phyloP scores from a whole-genome alignment of 2,329 filamentous ascomycete genomes.

The Pseudogymnoascus sp. region DNA sequence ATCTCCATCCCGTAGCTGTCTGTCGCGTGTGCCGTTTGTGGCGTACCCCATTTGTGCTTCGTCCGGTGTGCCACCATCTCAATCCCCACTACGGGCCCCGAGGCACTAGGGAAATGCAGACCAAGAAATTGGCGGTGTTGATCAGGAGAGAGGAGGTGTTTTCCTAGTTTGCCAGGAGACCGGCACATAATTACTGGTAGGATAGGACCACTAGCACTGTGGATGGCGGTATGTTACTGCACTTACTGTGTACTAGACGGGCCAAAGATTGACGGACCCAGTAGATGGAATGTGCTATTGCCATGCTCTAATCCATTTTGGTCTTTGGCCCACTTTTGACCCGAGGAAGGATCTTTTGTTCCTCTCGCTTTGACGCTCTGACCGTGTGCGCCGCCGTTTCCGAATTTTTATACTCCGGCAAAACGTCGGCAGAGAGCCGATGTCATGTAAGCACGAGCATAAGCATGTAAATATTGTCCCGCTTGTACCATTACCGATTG shows the following conservation, averaged over 20 bases:
- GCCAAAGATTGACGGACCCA: neutral
- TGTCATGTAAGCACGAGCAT: neutral
- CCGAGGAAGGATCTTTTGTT: neutral
- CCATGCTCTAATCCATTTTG: neutral
- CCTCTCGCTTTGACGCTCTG: neutral
- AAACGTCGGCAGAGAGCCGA: neutral
- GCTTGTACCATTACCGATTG: neutral
- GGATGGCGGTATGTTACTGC: neutral
- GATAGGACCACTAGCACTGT: neutral
- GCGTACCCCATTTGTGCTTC: neutral
- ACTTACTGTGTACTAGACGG: neutral
- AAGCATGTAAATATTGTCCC: neutral
- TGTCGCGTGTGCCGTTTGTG: neutral
- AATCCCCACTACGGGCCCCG: neutral
- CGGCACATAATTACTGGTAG: neutral
- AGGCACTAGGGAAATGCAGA: neutral
- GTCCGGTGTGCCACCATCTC: neutral
- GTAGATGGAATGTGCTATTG: neutral
- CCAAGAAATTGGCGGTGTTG: neutral
- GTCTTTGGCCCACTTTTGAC: neutral
- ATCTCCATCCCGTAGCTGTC: neutral
- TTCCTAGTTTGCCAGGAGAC: neutral
- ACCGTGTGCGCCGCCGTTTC: neutral
- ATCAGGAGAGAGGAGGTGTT: neutral
- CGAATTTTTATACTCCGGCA: neutral